Conservation (phyloP, 139 green algal genomes). For the Chlamydomonas sp. region DNA sequence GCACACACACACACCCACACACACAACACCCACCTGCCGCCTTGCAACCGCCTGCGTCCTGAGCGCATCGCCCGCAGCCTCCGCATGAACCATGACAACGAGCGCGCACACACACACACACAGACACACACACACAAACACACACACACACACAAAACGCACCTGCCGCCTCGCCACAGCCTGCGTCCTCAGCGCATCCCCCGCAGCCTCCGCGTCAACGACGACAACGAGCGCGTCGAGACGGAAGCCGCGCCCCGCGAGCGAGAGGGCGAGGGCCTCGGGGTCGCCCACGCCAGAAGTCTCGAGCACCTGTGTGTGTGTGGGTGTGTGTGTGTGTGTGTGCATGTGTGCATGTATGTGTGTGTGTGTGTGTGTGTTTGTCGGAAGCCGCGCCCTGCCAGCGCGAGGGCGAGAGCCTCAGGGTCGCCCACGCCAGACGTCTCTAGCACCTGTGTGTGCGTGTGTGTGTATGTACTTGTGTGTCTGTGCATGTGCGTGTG, state of each 20-base stretch:
- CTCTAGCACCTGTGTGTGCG: no score
- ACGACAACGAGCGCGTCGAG: constrained; percentile 37
- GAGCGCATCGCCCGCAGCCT: neutral
- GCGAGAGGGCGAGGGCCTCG: constrained; percentile 25
- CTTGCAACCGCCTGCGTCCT: neutral
- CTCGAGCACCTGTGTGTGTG: constrained; percentile 46
- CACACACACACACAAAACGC: no score
- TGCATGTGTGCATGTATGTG: no score
- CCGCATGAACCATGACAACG: neutral
- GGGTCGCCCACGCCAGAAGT: constrained; percentile 47
- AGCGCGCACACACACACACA: neutral
- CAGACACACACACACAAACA: no score
- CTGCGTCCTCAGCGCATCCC: constrained; percentile 13
- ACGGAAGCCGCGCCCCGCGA: constrained; percentile 22
- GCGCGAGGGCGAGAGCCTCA: no score
- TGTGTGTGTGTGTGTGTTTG: no score
- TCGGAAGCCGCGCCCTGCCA: no score
- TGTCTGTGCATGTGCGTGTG: no score
- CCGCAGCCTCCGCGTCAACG: constrained; percentile 39
- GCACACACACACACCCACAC: neutral
- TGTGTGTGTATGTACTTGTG: no score
- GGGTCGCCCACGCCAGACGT: no score
- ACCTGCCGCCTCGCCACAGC: constrained; percentile 35
- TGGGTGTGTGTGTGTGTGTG: no score
- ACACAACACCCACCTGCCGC: neutral